These are phyloP conservation scores for Wickerhamiella kurtzmanii DNA, from an alignment of 805 yeast species.

Conservation along the genomic window DNA sequence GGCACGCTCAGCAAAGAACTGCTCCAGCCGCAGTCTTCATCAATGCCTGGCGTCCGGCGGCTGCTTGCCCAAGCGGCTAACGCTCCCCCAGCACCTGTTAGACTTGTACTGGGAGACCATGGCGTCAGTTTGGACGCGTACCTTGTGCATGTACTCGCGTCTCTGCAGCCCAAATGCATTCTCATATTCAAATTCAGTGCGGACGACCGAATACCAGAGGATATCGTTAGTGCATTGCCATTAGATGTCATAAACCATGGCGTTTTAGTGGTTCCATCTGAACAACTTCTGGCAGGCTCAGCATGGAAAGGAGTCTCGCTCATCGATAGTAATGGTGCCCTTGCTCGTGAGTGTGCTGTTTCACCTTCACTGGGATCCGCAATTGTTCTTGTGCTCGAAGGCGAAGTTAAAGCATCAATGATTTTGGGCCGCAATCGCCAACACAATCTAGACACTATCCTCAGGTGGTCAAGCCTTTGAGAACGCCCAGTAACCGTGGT, in stretches of 20 bases:
- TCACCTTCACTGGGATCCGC: constrained; percentile 26
- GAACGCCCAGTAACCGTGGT: too few species aligned
- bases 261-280: not conserved
- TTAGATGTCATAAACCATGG: not conserved
- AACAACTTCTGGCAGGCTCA: too few species aligned
- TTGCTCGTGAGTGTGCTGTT: constrained; percentile 23
- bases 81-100: not conserved
- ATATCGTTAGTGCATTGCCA: not conserved
- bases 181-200: not conserved
- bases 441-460: constrained; percentile 3
- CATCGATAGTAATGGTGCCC: constrained; percentile 18
- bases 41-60: constrained; percentile 8
- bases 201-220: not conserved
- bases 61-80: not conserved
- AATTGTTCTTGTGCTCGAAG: constrained; percentile 20
- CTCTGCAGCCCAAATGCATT: not conserved
- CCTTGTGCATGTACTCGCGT: not conserved
- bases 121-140: not conserved
- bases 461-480: constrained; percentile 5
- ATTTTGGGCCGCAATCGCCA: constrained; percentile 14
- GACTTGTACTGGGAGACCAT: not conserved
- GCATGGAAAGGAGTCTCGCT: not conserved
- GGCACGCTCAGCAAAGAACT: not conserved
- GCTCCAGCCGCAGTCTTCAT: constrained; percentile 6
- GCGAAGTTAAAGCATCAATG: constrained; percentile 17